Evolutionary conservation across 1,284 basidiomycete species (phyloP).

Genomic region (Microbotryum saponariae): DNA sequence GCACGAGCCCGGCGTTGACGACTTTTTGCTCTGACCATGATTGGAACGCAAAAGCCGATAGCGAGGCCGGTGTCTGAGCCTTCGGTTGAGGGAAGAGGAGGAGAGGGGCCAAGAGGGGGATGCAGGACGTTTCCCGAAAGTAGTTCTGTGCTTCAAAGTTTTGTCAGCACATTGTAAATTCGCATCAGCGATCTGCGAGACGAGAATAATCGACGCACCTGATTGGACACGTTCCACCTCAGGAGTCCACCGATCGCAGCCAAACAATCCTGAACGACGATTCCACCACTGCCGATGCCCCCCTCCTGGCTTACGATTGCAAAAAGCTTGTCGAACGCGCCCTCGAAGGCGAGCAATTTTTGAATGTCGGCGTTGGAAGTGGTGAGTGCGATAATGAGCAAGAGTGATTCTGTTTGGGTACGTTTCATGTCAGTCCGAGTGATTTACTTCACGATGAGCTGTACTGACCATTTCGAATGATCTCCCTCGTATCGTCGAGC

Average conservation of each 20-base stretch:
- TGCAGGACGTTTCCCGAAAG: conserved; percentile 85
- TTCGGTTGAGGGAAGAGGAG: conserved; percentile 75
- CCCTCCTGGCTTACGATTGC: conserved; percentile 79
- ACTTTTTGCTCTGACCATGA: conserved; percentile 92
- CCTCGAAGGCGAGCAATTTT: conserved; percentile 94
- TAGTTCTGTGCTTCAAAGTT: conserved; percentile 63
- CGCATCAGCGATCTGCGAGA: conserved; percentile 7
- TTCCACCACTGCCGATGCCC: conserved; percentile 78
- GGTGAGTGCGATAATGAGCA: conserved; percentile 72
- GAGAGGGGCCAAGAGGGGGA: conserved; percentile 69
- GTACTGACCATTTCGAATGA: conserved; percentile 66
- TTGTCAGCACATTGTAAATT: background rate
- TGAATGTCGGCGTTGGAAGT: conserved; percentile 88
- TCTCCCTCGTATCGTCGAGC: conserved; percentile 71
- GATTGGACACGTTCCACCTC: conserved; percentile 89
- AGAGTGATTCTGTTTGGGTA: conserved; percentile 45
- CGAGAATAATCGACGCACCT: conserved; percentile 50
- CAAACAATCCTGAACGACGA: conserved; percentile 78
- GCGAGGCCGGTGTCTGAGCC: conserved; percentile 41
- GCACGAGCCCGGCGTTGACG: conserved; percentile 64
- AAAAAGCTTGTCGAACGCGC: conserved; percentile 92
- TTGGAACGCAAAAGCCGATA: conserved; percentile 89
- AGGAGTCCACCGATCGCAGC: conserved; percentile 76
- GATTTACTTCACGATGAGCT: conserved; percentile 24
- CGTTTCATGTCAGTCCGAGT: conserved; percentile 46